phyloP scores from a whole-genome alignment of 148 eudicot species.

The Beta vulgaris region DNA sequence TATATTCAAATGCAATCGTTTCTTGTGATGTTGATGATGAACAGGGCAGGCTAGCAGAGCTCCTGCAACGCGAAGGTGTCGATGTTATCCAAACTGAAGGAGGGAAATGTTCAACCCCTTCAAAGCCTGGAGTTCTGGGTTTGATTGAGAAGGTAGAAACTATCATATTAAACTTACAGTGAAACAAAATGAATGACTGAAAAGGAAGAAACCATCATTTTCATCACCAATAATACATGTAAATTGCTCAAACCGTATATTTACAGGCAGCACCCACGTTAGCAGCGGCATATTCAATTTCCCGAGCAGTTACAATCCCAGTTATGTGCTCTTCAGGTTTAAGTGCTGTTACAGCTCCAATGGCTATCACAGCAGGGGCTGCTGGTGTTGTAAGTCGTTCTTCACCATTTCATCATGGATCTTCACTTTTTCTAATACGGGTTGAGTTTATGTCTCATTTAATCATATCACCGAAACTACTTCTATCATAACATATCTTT shows the following conservation, averaged over 20 bases:
- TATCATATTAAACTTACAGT: neutral
- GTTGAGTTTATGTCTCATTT: no score
- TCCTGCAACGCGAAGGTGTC: conserved; percentile 71
- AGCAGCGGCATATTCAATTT: conserved; percentile 90
- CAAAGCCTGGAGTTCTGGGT: conserved; percentile 82
- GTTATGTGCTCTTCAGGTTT: conserved; percentile 90
- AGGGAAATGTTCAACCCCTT: conserved; percentile 75
- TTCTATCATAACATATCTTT: no score
- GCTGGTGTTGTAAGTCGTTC: conserved; percentile 72
- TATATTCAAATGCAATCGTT: neutral
- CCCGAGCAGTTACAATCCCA: conserved; percentile 74
- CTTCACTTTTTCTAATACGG: neutral
- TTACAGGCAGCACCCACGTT: conserved; percentile 79
- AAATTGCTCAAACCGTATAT: neutral
- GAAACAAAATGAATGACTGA: neutral
- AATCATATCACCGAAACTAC: no score
- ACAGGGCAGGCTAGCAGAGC: conserved; percentile 77
- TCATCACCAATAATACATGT: neutral
- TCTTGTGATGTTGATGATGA: neutral
- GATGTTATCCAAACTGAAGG: conserved; percentile 94
- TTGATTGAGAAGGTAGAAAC: conserved; percentile 72
- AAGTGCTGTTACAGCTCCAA: conserved; percentile 82
- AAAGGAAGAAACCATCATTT: neutral
- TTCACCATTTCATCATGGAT: neutral
- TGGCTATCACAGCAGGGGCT: conserved; percentile 91